phyloP scores from a whole-genome alignment of 306 rosid genomes.

The Sindora glabra region DNA sequence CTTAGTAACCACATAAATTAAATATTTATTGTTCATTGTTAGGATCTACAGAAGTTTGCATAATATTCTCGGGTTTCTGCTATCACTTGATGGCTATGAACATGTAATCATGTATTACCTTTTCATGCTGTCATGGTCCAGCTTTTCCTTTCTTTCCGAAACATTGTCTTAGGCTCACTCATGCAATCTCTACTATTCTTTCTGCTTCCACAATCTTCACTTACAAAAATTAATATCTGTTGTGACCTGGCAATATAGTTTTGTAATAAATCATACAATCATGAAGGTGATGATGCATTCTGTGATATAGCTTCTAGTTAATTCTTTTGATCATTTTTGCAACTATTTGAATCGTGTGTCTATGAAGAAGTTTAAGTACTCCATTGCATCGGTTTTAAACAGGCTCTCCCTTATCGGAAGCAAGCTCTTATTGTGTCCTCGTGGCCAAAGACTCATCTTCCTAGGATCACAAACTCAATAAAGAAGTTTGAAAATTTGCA shows the following conservation, averaged over 20 bases:
- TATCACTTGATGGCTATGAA: background rate
- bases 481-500: constrained; percentile 83
- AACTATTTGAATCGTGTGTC: too few species aligned
- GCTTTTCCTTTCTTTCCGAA: background rate
- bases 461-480: constrained; percentile 49
- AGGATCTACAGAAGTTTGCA: background rate
- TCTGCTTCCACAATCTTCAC: background rate
- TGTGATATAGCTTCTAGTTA: background rate
- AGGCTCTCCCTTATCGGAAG: constrained; percentile 83
- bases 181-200: background rate
- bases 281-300: background rate
- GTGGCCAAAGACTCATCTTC: constrained; percentile 82
- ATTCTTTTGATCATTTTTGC: background rate
- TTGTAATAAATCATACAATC: background rate
- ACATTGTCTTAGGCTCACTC: background rate
- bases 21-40: background rate
- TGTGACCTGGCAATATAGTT: background rate
- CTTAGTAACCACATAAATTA: too few species aligned
- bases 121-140: too few species aligned
- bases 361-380: too few species aligned
- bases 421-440: constrained; percentile 76
- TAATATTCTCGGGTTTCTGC: background rate
- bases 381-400: constrained; percentile 17
- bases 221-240: background rate
- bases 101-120: too few species aligned